Evolutionary conservation across 116 monocot species (phyloP).

Genomic region (Zostera marina): DNA sequence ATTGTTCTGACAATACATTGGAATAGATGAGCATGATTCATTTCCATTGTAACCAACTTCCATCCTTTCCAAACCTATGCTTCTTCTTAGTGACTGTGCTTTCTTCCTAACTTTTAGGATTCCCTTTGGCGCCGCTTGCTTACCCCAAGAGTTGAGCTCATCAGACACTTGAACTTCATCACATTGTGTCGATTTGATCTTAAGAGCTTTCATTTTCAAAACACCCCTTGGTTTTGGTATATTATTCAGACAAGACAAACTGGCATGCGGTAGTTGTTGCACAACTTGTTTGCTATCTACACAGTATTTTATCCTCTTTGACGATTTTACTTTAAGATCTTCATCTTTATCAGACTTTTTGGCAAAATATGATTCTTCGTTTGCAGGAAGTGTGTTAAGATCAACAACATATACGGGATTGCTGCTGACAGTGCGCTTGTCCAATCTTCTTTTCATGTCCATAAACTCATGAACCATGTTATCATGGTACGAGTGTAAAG

Average conservation of each 20-base stretch:
- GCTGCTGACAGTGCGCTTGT: slow-evolving; percentile 13
- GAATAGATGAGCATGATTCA: slow-evolving; percentile 3
- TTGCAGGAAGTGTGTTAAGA: slow-evolving; percentile 59
- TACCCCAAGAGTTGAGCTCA: slow-evolving; percentile 10
- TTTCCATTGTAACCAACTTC: slow-evolving; percentile 9
- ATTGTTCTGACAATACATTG: slow-evolving; percentile 6
- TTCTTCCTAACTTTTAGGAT: slow-evolving; percentile 43
- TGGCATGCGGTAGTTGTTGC: slow-evolving; percentile 1
- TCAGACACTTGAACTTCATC: slow-evolving; percentile 10
- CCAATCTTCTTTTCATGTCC: slow-evolving; percentile 25
- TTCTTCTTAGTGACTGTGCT: neutral
- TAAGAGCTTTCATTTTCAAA: slow-evolving; percentile 35
- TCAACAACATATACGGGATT: slow-evolving; percentile 45
- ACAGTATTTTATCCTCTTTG: slow-evolving; percentile 21
- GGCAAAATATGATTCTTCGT: slow-evolving; percentile 21
- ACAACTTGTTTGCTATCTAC: slow-evolving; percentile 13
- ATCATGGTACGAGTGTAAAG: slow-evolving; percentile 60
- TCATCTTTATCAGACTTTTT: slow-evolving; percentile 12
- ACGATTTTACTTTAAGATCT: slow-evolving; percentile 6
- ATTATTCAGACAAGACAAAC: neutral
- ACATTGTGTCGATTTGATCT: slow-evolving; percentile 15
- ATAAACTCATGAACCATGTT: slow-evolving; percentile 30
- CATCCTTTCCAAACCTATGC: slow-evolving; percentile 8
- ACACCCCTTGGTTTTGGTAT: slow-evolving; percentile 51
- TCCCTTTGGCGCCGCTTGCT: slow-evolving; percentile 47